Base-by-base conservation (phyloP, 1,284 basidiomycete genomes). In the Ceratobasidium sp. region DNA sequence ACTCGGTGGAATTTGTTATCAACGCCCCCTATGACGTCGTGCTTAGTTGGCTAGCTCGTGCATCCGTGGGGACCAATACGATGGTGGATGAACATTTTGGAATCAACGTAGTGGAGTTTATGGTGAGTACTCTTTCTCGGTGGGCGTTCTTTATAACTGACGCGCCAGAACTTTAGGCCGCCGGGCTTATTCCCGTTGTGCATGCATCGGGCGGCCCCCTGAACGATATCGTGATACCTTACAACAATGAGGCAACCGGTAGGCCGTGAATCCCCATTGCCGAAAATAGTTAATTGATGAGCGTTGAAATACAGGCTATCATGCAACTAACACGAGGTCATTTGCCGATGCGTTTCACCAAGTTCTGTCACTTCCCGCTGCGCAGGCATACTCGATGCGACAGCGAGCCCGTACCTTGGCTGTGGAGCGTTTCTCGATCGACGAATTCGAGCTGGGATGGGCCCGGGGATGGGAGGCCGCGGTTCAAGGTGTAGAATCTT, bases 21-120 rank as follows among this genome's bases (percentile, higher is more conserved):
- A 99, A 99, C 80, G 95, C 95, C 0, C 85, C 92, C 0, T 99
- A 93, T 80, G 80, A 89, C 0, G 87, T 88, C 9, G 88, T 99
- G 78, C 87, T 97, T 0, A 79, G 84, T 0, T 90, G 90, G 85
- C 87, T 99, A 0, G 88, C 90, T 0, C 84, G 85, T 17, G 91
- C 96, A 0, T 94, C 91, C 77, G 88, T 98, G 4, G 97, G 98
- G 0, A 83, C 99, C 32, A 97, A 95, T 82, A 99, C 97, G 3
- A 99, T 99, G 97, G 90, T 97, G 0, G 97, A 99, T 82, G 98
- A 99, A 84, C 97, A 99, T 83, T 99, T 99, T 80, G 98, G 98
- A 1, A 99, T 99, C 83, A 98, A 97, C 81, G 89, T 99, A 22
- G 97, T 99, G 8, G 97, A 99, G 83, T 97, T 95, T 81, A 97